These are phyloP conservation scores for Saccharomycopsis fodiens DNA, from an alignment of 805 yeast genomes.

Conservation along the genomic window DNA sequence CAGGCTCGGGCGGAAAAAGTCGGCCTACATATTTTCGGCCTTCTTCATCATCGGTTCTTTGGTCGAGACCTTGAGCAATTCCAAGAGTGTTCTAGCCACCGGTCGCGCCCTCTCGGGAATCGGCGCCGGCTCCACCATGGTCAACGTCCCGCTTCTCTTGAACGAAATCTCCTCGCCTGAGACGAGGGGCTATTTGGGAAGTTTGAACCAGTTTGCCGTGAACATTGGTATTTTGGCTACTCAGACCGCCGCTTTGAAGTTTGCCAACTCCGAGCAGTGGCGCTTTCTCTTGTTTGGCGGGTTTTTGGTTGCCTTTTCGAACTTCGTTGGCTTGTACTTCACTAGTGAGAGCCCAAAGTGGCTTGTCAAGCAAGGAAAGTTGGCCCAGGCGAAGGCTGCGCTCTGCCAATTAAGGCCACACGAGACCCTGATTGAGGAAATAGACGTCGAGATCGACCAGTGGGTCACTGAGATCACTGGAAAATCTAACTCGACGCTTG, in stretches of 20 bases:
- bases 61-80: slow-evolving; percentile 44
- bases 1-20: slow-evolving; percentile 50
- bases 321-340: slow-evolving; percentile 36
- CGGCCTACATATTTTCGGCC: slow-evolving; percentile 44
- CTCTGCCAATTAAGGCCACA: slow-evolving; percentile 29
- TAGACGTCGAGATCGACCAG: slow-evolving; percentile 23
- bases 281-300: slow-evolving; percentile 62
- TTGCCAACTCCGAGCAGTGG: slow-evolving; percentile 68
- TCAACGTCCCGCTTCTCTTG: slow-evolving; percentile 74
- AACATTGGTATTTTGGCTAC: slow-evolving; percentile 80
- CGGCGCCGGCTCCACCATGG: slow-evolving; percentile 84
- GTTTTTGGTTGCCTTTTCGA: slow-evolving; percentile 41
- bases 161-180: slow-evolving; percentile 70
- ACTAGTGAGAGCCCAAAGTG: slow-evolving; percentile 81
- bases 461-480: slow-evolving; percentile 21
- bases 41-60: slow-evolving; percentile 56
- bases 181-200: slow-evolving; percentile 71
- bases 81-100: slow-evolving; percentile 36
- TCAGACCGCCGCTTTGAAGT: slow-evolving; percentile 62
- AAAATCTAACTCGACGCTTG: background rate
- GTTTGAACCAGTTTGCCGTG: slow-evolving; percentile 82
- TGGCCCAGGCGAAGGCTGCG: slow-evolving; percentile 34
- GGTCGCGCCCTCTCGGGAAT: slow-evolving; percentile 80
- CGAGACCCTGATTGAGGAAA: slow-evolving; percentile 21
- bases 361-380: slow-evolving; percentile 47